These are phyloP conservation scores for Talaromyces pinophilus DNA, from an alignment of 2,329 filamentous ascomycete species.

Conservation along the genomic window DNA sequence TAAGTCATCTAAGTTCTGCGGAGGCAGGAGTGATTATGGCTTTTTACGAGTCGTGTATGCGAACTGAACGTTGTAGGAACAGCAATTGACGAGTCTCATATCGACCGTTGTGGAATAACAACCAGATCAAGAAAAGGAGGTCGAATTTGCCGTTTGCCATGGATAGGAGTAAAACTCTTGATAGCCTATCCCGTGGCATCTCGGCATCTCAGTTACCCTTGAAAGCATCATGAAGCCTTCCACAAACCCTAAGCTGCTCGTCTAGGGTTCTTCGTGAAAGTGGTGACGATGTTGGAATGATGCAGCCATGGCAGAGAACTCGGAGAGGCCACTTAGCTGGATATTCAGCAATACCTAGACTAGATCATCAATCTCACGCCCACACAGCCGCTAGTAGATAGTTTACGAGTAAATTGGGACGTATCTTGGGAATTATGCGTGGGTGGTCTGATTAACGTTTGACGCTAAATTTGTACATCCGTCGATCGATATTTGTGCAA, in stretches of 20 bases:
- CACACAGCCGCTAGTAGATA: background rate
- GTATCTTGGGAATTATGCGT: background rate
- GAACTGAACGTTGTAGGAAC: no score
- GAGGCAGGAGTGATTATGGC: no score
- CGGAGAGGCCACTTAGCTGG: background rate
- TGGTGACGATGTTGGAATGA: background rate
- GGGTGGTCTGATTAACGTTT: slow-evolving; percentile 4
- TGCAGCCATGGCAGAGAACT: background rate
- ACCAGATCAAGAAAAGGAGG: no score
- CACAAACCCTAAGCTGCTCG: background rate
- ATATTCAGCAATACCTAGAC: background rate
- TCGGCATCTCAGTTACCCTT: background rate
- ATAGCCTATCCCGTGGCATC: background rate
- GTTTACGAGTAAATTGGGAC: background rate
- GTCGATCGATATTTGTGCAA: background rate
- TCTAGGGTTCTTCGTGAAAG: no score
- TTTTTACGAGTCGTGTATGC: no score
- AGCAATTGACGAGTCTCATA: no score
- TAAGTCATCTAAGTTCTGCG: background rate
- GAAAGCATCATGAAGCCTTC: background rate
- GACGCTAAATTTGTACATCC: background rate
- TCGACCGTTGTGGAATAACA: no score
- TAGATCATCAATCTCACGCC: background rate
- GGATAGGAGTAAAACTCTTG: background rate
- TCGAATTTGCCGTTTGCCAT: no score